Evolutionary conservation across 2,329 filamentous ascomycete species (phyloP), one percentile per base, ranked within the genome.

Genomic region (Fusarium mangiferae): DNA sequence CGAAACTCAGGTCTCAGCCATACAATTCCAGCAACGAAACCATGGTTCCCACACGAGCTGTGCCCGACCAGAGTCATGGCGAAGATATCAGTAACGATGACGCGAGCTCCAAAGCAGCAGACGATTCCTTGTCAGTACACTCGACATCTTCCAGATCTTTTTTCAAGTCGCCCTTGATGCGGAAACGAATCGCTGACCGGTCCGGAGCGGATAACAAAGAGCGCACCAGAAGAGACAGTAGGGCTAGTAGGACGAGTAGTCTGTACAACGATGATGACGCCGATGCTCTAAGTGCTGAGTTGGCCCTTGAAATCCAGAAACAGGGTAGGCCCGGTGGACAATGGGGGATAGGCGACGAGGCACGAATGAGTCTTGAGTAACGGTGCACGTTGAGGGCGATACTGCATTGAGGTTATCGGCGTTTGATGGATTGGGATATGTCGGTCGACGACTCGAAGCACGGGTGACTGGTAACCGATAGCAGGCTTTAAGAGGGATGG

Each of bases 301-400:
- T 88, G 9, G 85, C 88, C 63, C 79, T 90, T 54, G 84, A 88
- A 81, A 82, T 89, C 77, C 85, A 90, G 81, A 85, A 86, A 74
- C 80, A 87, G 72, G 82, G 86, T 73, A 85, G 83, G 78, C 90
- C 88, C 75, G 91, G 84, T 75, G 88, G 82, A 7, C 89, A 90
- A 77, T 95, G 94, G 91, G 93, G 94, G 1, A 88, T 97, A 56
- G 93, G 93, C 3, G 95, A 98, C 80, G 94, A 97, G 79, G 90
- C 93, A 30, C 88, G 92, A 78, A 96, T 97, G 93, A 92, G 91
- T 38, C 84, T 97, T 75, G 94, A 96, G 66, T 78, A 68, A 77
- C 52, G 33, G 26, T 44, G 20, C 28, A 63, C 39, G 49, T 61
- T 57, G 62, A 62, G 48, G 56, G 39, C 46, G 60, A 70, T 70